Base-by-base conservation (phyloP, 1,284 basidiomycete genomes). In the Cutaneotrichosporon dermatis region DNA sequence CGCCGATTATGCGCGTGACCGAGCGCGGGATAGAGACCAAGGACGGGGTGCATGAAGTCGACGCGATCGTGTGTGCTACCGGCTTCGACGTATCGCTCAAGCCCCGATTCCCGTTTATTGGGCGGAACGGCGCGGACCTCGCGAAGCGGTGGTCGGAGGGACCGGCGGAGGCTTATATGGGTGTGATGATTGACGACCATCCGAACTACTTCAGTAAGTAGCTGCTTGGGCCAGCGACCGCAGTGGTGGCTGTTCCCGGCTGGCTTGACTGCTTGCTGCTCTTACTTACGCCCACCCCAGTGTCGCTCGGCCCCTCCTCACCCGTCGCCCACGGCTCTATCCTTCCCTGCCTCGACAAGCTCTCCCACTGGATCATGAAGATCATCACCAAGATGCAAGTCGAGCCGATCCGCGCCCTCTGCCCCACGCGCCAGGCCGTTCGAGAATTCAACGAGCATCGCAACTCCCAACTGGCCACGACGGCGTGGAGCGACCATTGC, bases 61-160 rank as follows among this genome's bases (percentile, higher is more conserved):
- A 70, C 54, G 57, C 69, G 33, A 63, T 70, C 34, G 62, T 69
- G 37, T 70, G 69, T 51, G 69, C 69, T 0, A 70, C 69, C 0
- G 73, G 61, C 10, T 75, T 69, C 61, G 67, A 74, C 63, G 69
- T 66, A 9, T 60, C 62, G 9, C 69, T 61, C 59, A 53, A 54
- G 4, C 72, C 73, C 16, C 62, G 68, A 0, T 68, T 71, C 58
- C 72, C 72, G 0, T 58, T 68, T 44, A 55, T 57, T 35, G 61
- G 59, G 41, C 44, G 43, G 6, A 57, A 61, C 36, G 69, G 70
- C 10, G 39, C 53, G 35, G 69, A 72, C 59, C 58, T 76, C 6
- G 65, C 69, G 50, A 71, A 75, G 37, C 41, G 50, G 6, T 75
- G 73, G 73, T 54, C 42, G 15, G 36, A 69, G 57, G 54, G 57